Percentiles rank a stretch among this genome's conserved stretches.
These are phyloP conservation scores for Oenanthe javanica DNA, from an alignment of 140 eudicot species.

Conservation along the genomic window DNA sequence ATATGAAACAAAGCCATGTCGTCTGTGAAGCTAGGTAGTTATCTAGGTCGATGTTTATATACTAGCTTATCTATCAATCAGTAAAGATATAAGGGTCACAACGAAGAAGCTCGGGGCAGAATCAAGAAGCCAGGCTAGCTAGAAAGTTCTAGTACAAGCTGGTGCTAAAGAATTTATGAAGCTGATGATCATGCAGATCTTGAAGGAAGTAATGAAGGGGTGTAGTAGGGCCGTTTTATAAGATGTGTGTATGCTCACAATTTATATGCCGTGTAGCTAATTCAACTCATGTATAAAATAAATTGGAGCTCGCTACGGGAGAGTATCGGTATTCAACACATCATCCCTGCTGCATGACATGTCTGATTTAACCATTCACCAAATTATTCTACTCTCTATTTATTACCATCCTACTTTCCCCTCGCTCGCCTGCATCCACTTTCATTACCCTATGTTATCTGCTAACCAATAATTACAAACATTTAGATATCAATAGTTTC, in stretches of 20 bases:
- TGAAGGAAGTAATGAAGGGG: not conserved
- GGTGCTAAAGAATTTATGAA: not conserved
- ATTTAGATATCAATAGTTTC: too few relatives aligned
- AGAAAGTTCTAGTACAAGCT: not conserved
- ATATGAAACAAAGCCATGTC: constrained; percentile 34
- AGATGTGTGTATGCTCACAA: not conserved
- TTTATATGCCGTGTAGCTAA: constrained; percentile 11
- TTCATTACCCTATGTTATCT: too few relatives aligned
- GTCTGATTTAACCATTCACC: constrained; percentile 33
- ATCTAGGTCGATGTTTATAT: not conserved
- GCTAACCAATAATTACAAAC: too few relatives aligned
- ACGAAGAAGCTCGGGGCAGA: not conserved
- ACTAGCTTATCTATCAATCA: not conserved
- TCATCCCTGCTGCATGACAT: constrained; percentile 45
- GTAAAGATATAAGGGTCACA: too few relatives aligned
- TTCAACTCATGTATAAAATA: not conserved
- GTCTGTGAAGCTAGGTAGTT: not conserved
- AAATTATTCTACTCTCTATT: not conserved
- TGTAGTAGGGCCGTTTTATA: not conserved
- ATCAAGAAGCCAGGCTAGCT: not conserved
- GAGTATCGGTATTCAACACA: not conserved
- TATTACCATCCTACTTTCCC: too few relatives aligned
- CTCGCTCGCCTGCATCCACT: too few relatives aligned
- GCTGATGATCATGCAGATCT: not conserved
- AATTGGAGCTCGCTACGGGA: not conserved